A percentile compares a stretch with the other conserved stretches of the same genome.
Conservation (phyloP, 169 alveolate genomes). For the Theileria equi region DNA sequence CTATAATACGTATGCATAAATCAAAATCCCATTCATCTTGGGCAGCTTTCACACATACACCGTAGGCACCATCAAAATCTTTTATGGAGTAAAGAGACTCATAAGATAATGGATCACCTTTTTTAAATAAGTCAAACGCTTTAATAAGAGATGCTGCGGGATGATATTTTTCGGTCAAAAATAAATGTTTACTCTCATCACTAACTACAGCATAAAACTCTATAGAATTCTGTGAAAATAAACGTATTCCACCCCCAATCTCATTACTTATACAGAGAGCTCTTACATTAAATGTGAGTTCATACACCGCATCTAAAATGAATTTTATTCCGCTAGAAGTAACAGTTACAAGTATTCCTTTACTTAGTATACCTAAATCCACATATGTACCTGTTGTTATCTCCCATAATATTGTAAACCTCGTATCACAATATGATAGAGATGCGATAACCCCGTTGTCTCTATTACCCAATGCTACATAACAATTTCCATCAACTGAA, state of each 20-base stretch:
- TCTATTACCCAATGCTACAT: conserved; percentile 7
- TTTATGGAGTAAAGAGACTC: conserved; percentile 76
- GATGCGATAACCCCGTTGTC: conserved; percentile 7
- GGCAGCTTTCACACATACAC: conserved; percentile 75
- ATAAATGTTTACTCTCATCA: conserved; percentile 60
- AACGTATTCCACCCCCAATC: conserved; percentile 50
- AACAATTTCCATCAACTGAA: neutral
- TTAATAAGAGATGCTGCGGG: conserved; percentile 78
- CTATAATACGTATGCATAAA: conserved; percentile 50
- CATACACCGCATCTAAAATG: conserved; percentile 3
- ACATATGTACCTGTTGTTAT: neutral
- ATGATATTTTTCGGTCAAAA: conserved; percentile 72
- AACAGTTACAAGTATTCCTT: conserved; percentile 8
- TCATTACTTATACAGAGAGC: conserved; percentile 16
- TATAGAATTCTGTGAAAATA: conserved; percentile 11
- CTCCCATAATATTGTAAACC: conserved; percentile 14
- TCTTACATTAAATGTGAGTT: neutral
- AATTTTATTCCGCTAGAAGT: conserved; percentile 1
- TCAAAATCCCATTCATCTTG: conserved; percentile 65
- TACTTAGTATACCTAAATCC: neutral
- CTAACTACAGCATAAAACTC: conserved; percentile 70
- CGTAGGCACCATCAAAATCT: conserved; percentile 68
- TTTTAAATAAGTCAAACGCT: conserved; percentile 69
- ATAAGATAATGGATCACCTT: conserved; percentile 75
- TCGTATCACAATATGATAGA: neutral